A percentile compares a stretch with the other conserved stretches of the same genome.
Conservation (phyloP, 2,329 filamentous ascomycete species). For the Cercospora sojina region DNA sequence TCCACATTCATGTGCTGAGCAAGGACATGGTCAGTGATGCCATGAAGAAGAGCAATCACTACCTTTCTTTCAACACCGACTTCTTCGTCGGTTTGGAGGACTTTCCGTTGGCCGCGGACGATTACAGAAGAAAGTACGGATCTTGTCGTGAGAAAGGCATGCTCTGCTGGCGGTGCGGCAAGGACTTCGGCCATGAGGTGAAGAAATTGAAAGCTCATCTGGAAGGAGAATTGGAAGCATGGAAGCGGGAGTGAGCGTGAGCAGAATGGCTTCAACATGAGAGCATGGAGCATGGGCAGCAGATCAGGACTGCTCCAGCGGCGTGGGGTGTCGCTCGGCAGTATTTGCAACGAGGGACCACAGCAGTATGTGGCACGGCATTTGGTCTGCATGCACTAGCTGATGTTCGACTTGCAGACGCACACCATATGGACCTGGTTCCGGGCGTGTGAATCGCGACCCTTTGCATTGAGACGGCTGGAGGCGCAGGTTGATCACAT, state of each 20-base stretch:
- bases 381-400: neutral
- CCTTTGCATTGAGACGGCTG: neutral
- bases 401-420: neutral
- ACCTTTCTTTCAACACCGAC: slow-evolving; percentile 82
- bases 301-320: neutral
- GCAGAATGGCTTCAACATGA: neutral
- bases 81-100: slow-evolving; percentile 79
- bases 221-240: slow-evolving; percentile 68
- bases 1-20: slow-evolving; percentile 86
- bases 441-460: neutral
- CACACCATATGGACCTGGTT: neutral
- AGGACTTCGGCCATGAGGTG: slow-evolving; percentile 73
- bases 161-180: slow-evolving; percentile 80
- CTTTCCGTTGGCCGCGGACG: slow-evolving; percentile 70
- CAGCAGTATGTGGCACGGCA: neutral
- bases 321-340: neutral
- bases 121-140: slow-evolving; percentile 62
- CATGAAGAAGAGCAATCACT: slow-evolving; percentile 81
- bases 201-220: slow-evolving; percentile 73
- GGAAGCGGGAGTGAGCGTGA: slow-evolving; percentile 61
- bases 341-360: neutral
- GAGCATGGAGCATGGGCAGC: neutral
- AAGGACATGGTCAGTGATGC: slow-evolving; percentile 71
- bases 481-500: neutral
- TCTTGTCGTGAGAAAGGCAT: slow-evolving; percentile 60